Conservation (phyloP, 495 filamentous ascomycete species). For the Lophiotrema nucula region DNA sequence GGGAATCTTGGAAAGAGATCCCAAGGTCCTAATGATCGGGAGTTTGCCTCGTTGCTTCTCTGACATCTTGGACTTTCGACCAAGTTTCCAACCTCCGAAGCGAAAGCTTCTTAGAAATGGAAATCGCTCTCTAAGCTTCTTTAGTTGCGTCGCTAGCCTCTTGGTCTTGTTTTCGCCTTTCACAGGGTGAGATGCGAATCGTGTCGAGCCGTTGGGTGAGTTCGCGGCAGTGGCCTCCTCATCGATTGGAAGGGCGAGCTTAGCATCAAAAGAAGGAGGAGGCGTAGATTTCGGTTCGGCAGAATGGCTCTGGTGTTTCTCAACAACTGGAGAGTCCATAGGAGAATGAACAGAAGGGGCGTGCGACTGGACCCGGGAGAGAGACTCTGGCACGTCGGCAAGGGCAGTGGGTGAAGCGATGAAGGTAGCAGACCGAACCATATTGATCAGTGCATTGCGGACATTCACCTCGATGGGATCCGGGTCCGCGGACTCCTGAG, state of each 20-base stretch:
- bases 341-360: not conserved
- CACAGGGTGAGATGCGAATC: not conserved
- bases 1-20: not conserved
- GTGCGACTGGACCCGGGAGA: conserved; percentile 1
- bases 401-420: conserved; percentile 20
- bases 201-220: not conserved
- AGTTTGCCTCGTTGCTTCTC: not conserved
- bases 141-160: not conserved
- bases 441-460: conserved; percentile 5
- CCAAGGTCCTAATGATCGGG: not conserved
- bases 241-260: too few relatives aligned
- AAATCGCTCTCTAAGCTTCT: not conserved
- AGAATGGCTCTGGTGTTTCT: not conserved
- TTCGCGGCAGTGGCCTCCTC: not conserved
- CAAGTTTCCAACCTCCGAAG: not conserved
- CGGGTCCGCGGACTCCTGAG: conserved; percentile 1
- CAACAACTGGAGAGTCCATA: not conserved
- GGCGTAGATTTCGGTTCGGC: too few relatives aligned
- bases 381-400: conserved; percentile 10
- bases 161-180: not conserved
- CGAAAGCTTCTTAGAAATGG: not conserved
- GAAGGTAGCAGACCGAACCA: conserved; percentile 12
- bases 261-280: too few relatives aligned
- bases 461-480: conserved; percentile 5
- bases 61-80: not conserved